Base-by-base conservation (phyloP, 805 yeast genomes). In the Lachancea lanzarotensis region DNA sequence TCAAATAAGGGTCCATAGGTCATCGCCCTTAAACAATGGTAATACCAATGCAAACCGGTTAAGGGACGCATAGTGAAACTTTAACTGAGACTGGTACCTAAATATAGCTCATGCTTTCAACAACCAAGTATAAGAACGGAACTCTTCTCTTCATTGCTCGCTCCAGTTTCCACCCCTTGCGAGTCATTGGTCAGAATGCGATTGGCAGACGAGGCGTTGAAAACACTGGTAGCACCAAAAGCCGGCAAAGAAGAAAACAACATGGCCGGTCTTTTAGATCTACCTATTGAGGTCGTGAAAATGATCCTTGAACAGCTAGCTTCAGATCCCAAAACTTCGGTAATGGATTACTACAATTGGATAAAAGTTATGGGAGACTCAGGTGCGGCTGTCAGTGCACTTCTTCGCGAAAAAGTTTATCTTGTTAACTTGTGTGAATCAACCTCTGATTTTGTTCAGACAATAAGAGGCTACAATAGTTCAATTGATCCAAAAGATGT, bases 141-240 rank as follows among this genome's bases (percentile, higher is more conserved):
- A 8, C 25, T 22, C 8, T 22, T 22, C 25, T 22, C 8, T 22
- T 22, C 25, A 22, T 22, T 22, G n/a, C 8, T 6, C 25, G 25
- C 8, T 8, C 25, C 4, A 22, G 25, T 22, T 22, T 22, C n/a
- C n/a, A n/a, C n/a, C n/a, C n/a, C n/a, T n/a, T n/a, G n/a, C n/a
- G n/a, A n/a, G n/a, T n/a, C n/a, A 22, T 8, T 22, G 4, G 8
- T 22, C 25, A 22, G 8, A 8, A 22, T 6, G 62, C 57, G 42
- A 53, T 52, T 5, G 42, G 46, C 27, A 48, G 57, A 16, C 31
- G 25, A 13, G 25, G 13, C 2, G 39, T 22, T 31, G n/a, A 32
- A 11, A 15, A 4, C 35, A 3, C 17, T 3, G 6, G 7, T 19
- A 32, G 19, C 5, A 3, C 7, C 35, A 5, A 15, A 13, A 16